Conservation (phyloP, 768 basidiomycete species). For the Dioszegia crocea region DNA sequence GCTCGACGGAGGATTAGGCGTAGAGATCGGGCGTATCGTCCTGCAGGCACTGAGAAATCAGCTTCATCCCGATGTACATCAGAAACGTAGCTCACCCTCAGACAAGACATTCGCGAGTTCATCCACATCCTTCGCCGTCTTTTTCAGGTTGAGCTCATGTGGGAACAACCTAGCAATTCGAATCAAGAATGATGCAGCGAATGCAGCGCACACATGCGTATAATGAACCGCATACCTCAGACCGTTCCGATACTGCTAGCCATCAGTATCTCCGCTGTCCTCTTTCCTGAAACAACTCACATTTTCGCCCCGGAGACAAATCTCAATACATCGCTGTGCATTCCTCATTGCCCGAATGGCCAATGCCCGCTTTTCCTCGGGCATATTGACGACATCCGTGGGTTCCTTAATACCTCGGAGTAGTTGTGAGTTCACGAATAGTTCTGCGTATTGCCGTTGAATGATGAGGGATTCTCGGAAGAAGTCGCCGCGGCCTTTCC, state of each 20-base stretch:
- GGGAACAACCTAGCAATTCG: conserved; percentile 84
- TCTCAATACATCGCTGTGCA: conserved; percentile 73
- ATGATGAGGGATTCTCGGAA: conserved; percentile 68
- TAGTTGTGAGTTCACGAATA: conserved; percentile 50
- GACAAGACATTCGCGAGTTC: conserved; percentile 70
- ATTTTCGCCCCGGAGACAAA: conserved; percentile 63
- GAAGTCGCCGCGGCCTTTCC: conserved; percentile 64
- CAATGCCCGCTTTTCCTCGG: conserved; percentile 67
- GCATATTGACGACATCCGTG: conserved; percentile 82
- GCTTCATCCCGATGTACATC: too few relatives aligned
- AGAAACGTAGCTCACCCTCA: conserved; percentile 64
- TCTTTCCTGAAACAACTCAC: conserved; percentile 13
- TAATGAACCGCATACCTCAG: conserved; percentile 67
- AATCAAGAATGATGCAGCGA: conserved; percentile 83
- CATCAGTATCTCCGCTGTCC: conserved; percentile 40
- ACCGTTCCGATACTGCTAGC: conserved; percentile 68
- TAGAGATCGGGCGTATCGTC: conserved; percentile 83
- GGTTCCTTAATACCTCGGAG: conserved; percentile 64
- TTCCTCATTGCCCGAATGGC: conserved; percentile 79
- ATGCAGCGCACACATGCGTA: conserved; percentile 78
- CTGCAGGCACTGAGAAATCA: conserved; percentile 87
- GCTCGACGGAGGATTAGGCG: conserved; percentile 75
- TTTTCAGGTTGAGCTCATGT: conserved; percentile 69
- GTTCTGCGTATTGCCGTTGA: conserved; percentile 57
- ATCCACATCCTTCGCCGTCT: conserved; percentile 73